Evolutionary conservation across 2,329 filamentous ascomycete species (phyloP), one percentile per base, ranked within the genome.

Genomic region (Graphiopsis chlorocephala): DNA sequence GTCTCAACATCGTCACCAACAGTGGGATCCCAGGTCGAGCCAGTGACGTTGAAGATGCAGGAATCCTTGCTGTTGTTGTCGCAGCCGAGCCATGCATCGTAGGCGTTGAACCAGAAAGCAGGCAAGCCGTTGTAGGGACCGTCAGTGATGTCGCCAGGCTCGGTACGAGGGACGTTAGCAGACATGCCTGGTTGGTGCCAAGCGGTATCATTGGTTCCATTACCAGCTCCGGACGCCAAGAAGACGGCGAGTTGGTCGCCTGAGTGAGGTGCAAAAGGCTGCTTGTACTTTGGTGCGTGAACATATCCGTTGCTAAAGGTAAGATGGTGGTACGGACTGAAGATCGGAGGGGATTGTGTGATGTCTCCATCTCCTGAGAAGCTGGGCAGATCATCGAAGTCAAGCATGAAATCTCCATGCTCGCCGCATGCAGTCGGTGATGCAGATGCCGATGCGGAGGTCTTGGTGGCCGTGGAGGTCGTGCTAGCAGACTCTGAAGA

Each of bases 71-170:
- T 75, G 61, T 70, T 74, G 42, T 81, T 78, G 52, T 81, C 78
- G 68, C 83, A 85, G 11, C 80, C 82, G 59, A 84, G 78, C 67
- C 76, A 81, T 1, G 76, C 81, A 47, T 76, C 78, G 64, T 76
- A 76, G 2, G 80, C 80, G 69, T 83, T 77, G 75, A 85, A 85
- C 79, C 81, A 84, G 75, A 81, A 85, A 11, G 78, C 78, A 12
- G 76, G 70, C 58, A 80, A 74, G 29, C 72, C 73, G 12, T 78
- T 77, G 78, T 69, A 78, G 29, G 77, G 76, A 2, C 82, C 81
- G 11, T 79, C 80, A 7, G 79, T 79, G 64, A 85, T 78, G 63
- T 82, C 80, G 15, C 82, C 82, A 1, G 78, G 76, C 68, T 75
- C 68, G 69, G 75, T 42, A 11, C 62, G 31, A 28, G 62, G 53